Conservation (phyloP, 2,329 filamentous ascomycete genomes). For the Colletotrichum chlorophyti region DNA sequence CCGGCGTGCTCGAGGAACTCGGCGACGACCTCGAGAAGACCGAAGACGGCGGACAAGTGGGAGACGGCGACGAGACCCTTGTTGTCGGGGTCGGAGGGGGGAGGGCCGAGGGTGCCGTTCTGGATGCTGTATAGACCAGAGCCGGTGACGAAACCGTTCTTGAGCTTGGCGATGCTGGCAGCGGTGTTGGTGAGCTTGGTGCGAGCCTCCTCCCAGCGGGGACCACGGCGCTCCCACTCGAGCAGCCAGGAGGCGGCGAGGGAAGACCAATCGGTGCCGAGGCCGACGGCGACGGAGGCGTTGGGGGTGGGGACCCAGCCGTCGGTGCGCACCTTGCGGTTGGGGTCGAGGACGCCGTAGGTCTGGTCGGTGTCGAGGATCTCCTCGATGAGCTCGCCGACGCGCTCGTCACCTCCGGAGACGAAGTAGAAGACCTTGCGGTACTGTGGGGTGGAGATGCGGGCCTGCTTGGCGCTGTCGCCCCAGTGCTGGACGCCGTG, state of each 20-base stretch:
- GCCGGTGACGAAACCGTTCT: slow-evolving; percentile 65
- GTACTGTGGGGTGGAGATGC: slow-evolving; percentile 65
- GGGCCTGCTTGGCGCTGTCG: slow-evolving; percentile 67
- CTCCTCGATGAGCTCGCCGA: slow-evolving; percentile 60
- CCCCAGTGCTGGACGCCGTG: slow-evolving; percentile 69
- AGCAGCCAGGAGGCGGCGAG: slow-evolving; percentile 64
- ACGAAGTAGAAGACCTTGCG: slow-evolving; percentile 62
- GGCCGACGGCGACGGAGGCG: slow-evolving; percentile 52
- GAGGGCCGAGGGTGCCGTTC: slow-evolving; percentile 57
- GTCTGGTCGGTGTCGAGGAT: slow-evolving; percentile 59
- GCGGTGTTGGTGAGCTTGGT: slow-evolving; percentile 56
- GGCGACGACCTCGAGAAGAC: slow-evolving; percentile 62
- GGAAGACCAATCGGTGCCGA: slow-evolving; percentile 66
- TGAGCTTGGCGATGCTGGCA: slow-evolving; percentile 59
- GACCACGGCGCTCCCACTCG: slow-evolving; percentile 64
- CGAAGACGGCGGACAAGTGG: slow-evolving; percentile 65
- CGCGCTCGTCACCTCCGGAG: slow-evolving; percentile 63
- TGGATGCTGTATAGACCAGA: slow-evolving; percentile 57
- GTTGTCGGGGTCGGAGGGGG: slow-evolving; percentile 59
- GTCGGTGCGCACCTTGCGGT: slow-evolving; percentile 64
- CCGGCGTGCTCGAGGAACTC: slow-evolving; percentile 59
- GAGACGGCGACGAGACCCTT: slow-evolving; percentile 57
- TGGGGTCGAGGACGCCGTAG: slow-evolving; percentile 60
- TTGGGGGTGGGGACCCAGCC: slow-evolving; percentile 52
- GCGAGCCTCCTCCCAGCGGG: slow-evolving; percentile 58